Conservation (phyloP, 2,329 filamentous ascomycete genomes). For the Pseudogymnoascus pannorum region DNA sequence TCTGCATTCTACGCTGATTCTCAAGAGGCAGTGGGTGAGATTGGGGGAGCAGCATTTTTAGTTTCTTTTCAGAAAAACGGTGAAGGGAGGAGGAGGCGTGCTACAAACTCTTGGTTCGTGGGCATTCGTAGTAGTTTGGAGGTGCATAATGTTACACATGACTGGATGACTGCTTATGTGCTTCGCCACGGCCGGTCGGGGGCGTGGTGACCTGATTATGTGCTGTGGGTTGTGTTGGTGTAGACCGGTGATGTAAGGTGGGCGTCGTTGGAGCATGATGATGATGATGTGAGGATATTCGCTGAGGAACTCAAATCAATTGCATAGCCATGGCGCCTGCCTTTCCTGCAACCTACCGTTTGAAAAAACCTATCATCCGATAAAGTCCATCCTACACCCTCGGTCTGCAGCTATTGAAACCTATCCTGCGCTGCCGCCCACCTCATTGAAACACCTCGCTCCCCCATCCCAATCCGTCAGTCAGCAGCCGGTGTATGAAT, state of each 20-base stretch:
- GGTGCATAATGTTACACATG: slow-evolving; percentile 2
- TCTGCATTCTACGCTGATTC: not conserved
- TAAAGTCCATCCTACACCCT: not conserved
- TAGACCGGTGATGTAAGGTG: not conserved
- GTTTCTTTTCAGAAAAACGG: not conserved
- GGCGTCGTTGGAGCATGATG: too few species aligned
- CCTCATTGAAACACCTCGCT: not conserved
- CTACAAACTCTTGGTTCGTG: not conserved
- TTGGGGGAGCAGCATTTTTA: not conserved
- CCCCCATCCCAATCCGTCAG: not conserved
- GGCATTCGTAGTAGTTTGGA: not conserved
- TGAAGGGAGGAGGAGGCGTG: not conserved
- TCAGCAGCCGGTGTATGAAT: not conserved
- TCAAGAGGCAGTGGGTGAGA: not conserved
- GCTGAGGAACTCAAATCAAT: not conserved
- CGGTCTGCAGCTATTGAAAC: not conserved
- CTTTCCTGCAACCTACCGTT: not conserved
- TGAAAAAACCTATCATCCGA: not conserved
- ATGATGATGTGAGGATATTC: not conserved
- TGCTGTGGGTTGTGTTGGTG: not conserved
- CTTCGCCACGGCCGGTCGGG: not conserved
- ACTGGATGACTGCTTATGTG: slow-evolving; percentile 1
- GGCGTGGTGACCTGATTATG: not conserved
- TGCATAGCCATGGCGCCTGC: not conserved
- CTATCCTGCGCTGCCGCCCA: not conserved